Evolutionary conservation across 2,329 filamentous ascomycete species (phyloP), one percentile per base, ranked within the genome.

Genomic region (Ceratocystis colombiana): DNA sequence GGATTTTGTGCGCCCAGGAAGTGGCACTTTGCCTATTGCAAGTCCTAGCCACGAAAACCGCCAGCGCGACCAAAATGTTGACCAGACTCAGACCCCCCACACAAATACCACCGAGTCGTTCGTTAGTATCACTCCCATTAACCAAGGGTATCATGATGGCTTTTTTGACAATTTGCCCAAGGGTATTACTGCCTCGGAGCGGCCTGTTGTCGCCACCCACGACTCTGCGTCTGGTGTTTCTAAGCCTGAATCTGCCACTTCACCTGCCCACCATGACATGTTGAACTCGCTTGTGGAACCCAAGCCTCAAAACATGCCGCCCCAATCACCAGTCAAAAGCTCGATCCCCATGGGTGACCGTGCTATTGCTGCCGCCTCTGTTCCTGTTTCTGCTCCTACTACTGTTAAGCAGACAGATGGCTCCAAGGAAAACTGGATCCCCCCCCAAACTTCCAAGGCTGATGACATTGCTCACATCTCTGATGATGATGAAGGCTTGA

Each of bases 1-100:
- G 65, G 72, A 73, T 22, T 73, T 70, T 48, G 79, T 80, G 7
- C 75, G 76, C 66, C 76, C 76, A 69, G 75, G 72, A 28, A 70
- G 74, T 64, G 73, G 74, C 53, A 77, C 75, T 7, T 81, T 78
- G 71, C 75, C 77, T 10, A 70, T 77, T 20, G 70, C 74, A 33
- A 80, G 76, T 68, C 79, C 80, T 1, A 79, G 78, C 68, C 76
- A 77, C 67, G 71, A 73, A n/a, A 74, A 76, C 57, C 76, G 73
- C 68, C 73, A 73, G 67, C 71, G 72, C 48, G 74, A 77, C 44
- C 75, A 75, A 46, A 74, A 73, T 5, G 82, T 63, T 80, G 82
- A 68, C 15, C 65, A 66, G 57, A 65, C 64, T 12, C 65, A 66
- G 59, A 68, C 68, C 25, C 68, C 62, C 6, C 64, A 62, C 44